A percentile compares a stretch with the other conserved stretches of the same genome.
Conservation (phyloP, 2,329 filamentous ascomycete genomes). For the Cryphonectria nitschkei region DNA sequence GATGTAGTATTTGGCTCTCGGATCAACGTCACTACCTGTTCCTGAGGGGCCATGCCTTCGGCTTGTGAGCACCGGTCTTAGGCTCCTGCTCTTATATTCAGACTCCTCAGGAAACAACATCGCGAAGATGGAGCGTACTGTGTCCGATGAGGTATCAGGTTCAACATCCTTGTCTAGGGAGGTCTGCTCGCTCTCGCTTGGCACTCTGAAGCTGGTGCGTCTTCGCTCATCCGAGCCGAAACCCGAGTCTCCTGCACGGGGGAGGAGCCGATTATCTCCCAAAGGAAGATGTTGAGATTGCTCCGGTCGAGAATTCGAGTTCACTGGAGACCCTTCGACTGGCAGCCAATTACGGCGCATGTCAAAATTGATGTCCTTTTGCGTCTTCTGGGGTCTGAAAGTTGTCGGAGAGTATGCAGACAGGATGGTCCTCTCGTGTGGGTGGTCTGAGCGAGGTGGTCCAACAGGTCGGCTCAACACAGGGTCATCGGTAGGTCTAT, state of each 20-base stretch:
- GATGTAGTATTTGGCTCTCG: neutral
- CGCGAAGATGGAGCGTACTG: conserved; percentile 18
- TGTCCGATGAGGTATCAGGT: neutral
- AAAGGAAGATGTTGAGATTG: neutral
- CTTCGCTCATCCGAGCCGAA: neutral
- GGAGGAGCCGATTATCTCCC: neutral
- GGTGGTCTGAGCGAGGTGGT: neutral
- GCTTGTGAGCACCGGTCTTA: neutral
- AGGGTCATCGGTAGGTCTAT: neutral
- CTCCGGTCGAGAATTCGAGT: neutral
- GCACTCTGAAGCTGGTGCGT: neutral
- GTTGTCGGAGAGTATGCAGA: neutral
- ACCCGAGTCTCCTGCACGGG: neutral
- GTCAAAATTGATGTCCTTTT: neutral
- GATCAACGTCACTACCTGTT: neutral
- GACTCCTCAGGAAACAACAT: conserved; percentile 20
- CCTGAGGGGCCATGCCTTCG: neutral
- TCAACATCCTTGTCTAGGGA: no score
- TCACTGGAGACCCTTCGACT: neutral
- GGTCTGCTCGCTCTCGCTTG: neutral
- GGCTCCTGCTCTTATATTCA: neutral
- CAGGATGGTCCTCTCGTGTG: neutral
- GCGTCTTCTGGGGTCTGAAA: neutral
- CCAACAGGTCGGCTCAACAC: neutral
- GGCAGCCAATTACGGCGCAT: conserved; percentile 10